Base-by-base conservation (phyloP, 2,329 filamentous ascomycete species). In the Metarhizium robertsii region DNA sequence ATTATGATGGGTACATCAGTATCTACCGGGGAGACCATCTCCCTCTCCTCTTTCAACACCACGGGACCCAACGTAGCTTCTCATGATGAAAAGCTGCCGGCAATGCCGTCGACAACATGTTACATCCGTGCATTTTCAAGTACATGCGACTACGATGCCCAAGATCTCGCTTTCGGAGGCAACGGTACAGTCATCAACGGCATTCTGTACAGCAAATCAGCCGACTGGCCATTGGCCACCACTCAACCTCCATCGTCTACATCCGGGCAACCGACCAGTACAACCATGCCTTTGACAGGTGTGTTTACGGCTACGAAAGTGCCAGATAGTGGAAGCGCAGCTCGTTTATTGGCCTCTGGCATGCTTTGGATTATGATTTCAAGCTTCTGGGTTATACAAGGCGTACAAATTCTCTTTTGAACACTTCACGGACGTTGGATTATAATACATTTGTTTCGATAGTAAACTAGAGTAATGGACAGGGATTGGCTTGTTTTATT, bases 171-270 rank as follows among this genome's bases (percentile, higher is more conserved):
- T 57, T 74, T 84, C 50, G 62, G 69, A 1, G 74, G 76, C 3
- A 63, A 79, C 36, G 86, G 84, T 0, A 72, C 78, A 2, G 75
- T 86, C 47, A 76, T 83, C 60, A 83, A 85, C 59, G 84, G 83
- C 7, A 73, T 86, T 20, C 73, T 82, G 62, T 79, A 79, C 59
- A 62, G 63, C 38, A 69, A 68, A 2, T 64, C 67, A 11, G 67
- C 65, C 16, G 74, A 77, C 56, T 79, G 73, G 71, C 70, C 71
- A 4, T 61, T 72, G n/a, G 63, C 66, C 7, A 66, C 66, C 46
- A 60, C 61, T 6, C 52, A 61, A 7, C 62, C 63, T 11, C 53
- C 59, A 11, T 59, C 62, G 25, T 58, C 60, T 36, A 61, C 63
- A 13, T 59, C 59, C 11, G 60, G 63, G 1, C 30, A 47, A 40